Evolutionary conservation across 768 basidiomycete genomes (phyloP).

Genomic region (Gymnopilus junonius): DNA sequence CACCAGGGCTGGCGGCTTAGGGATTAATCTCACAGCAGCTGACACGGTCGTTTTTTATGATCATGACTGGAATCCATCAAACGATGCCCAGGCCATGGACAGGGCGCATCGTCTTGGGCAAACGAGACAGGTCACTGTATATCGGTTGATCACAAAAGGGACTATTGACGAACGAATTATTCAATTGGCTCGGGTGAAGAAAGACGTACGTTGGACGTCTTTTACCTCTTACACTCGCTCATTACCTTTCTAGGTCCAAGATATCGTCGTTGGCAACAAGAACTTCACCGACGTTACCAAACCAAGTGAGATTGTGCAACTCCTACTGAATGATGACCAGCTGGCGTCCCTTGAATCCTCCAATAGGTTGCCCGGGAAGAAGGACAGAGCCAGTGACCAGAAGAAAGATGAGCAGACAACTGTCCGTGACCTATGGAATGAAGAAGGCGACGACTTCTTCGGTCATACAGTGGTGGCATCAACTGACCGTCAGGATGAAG

Average conservation of each 20-base stretch:
- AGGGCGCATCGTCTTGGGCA: conserved; percentile 96
- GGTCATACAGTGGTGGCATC: conserved; percentile 51
- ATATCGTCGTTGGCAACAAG: conserved; percentile 98
- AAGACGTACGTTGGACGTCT: conserved; percentile 67
- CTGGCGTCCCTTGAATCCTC: conserved; percentile 70
- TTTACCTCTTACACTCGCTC: neutral
- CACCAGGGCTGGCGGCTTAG: conserved; percentile 94
- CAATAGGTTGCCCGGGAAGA: conserved; percentile 36
- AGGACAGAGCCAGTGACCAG: conserved; percentile 31
- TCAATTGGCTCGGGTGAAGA: conserved; percentile 94
- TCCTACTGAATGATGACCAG: conserved; percentile 94
- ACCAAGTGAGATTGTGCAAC: conserved; percentile 94
- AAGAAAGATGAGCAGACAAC: conserved; percentile 36
- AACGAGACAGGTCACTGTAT: conserved; percentile 96
- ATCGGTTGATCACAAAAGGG: conserved; percentile 90
- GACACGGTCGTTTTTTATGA: conserved; percentile 97
- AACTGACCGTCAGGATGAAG: conserved; percentile 42
- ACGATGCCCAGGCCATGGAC: conserved; percentile 98
- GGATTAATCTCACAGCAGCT: conserved; percentile 94
- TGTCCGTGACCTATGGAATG: conserved; percentile 78
- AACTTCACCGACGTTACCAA: conserved; percentile 91
- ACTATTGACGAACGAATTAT: conserved; percentile 98
- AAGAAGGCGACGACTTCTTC: conserved; percentile 88
- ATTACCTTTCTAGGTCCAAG: conserved; percentile 78
- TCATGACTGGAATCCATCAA: conserved; percentile 96